Evolutionary conservation across 805 yeast species (phyloP), one percentile per base, ranked within the genome.

Genomic region (Lipomyces sp.): DNA sequence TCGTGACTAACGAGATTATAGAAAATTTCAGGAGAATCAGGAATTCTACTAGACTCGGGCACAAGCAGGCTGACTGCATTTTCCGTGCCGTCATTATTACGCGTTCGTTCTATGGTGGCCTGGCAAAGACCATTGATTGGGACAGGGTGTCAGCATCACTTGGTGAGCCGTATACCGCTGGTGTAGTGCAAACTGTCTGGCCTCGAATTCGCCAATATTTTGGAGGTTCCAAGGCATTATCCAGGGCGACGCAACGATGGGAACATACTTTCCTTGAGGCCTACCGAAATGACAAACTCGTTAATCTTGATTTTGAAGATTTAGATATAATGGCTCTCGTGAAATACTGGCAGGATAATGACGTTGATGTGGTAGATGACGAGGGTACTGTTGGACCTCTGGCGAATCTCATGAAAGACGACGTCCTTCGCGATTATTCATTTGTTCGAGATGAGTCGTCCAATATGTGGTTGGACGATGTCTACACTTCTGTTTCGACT

Each of bases 71-170:
- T 0, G 83, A 87, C 30, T 78, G 81, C 1, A 78, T 92, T 51
- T 84, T 86, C 70, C 82, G 90, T 67, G 83, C 88, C 1, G 89
- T 89, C 13, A 85, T 89, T 11, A 87, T 90, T 24, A 84, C 88
- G 3, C 87, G 88, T 68, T 84, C 92, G 15, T 63, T 77, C 18
- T 73, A 67, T 57, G 65, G 75, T 48, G 82, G 89, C 51, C 81
- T 77, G 18, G 81, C 84, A 55, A 85, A 85, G 15, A 77, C 78
- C 5, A 88, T 90, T 50, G 87, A 86, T 66, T 92, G 96, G 89
- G 82, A 81, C 0, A 76, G 81, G 45, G 86, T 92, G 5, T 81
- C 88, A 0, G 73, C 73, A 0, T 75, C 85, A 4, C 83, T 90
- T 57, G 80, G 78, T 4, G 82, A 76, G 18, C 73, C 78, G 34